Evolutionary conservation across 441 rosid species (phyloP).

Genomic region (Raphanus hybrid): DNA sequence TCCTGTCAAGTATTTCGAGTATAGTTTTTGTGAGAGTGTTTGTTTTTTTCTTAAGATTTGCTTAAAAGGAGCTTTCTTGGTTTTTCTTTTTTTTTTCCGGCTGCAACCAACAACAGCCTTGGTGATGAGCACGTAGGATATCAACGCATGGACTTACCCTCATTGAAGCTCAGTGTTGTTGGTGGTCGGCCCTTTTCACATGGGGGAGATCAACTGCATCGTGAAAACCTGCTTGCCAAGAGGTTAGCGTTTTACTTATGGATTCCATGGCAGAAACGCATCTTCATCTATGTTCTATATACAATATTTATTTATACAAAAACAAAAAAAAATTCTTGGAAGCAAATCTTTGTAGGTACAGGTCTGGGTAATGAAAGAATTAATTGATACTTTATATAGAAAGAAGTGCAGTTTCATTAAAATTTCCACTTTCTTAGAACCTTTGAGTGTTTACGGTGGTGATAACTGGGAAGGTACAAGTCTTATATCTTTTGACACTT

Average conservation of each 20-base stretch:
- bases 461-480: conserved; percentile 17
- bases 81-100: neutral
- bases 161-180: conserved; percentile 68
- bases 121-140: conserved; percentile 87
- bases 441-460: neutral
- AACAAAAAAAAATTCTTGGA: too few relatives aligned
- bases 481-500: conserved; percentile 3
- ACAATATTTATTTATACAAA: neutral
- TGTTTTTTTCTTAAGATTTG: too few relatives aligned
- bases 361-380: neutral
- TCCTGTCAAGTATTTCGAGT: neutral
- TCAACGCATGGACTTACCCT: conserved; percentile 69
- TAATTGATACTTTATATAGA: neutral
- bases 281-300: neutral
- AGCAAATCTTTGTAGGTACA: neutral
- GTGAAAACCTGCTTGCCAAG: conserved; percentile 60
- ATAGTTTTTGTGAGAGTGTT: neutral
- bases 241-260: conserved; percentile 57
- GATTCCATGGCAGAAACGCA: neutral
- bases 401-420: neutral
- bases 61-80: neutral
- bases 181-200: conserved; percentile 96
- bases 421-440: neutral
- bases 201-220: conserved; percentile 68
- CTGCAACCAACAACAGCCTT: conserved; percentile 56